Evolutionary conservation across 148 eudicot genomes (phyloP).

Genomic region (Fagopyrum homotropicum): DNA sequence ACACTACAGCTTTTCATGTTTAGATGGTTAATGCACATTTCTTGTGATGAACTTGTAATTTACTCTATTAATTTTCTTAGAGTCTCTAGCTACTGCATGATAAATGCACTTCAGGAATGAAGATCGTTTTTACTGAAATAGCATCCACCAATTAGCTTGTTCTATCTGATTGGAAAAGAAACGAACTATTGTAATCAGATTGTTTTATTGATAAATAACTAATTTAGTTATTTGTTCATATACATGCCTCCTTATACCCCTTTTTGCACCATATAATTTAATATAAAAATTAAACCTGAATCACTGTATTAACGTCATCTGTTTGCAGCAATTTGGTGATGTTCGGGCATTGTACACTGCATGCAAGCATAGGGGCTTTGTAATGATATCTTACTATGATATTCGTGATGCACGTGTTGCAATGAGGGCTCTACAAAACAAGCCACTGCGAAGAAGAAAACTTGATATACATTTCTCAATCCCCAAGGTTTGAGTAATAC

Average conservation of each 20-base stretch:
- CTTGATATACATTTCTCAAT: constrained; percentile 95
- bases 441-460: constrained; percentile 75
- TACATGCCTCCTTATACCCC: neutral
- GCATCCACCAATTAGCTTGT: neutral
- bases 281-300: neutral
- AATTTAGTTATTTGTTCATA: neutral
- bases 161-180: neutral
- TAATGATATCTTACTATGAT: constrained; percentile 95
- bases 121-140: constrained; percentile 1
- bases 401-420: constrained; percentile 93
- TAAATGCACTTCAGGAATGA: neutral
- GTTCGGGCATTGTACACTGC: constrained; percentile 85
- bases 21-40: neutral
- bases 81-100: neutral
- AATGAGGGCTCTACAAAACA: constrained; percentile 76
- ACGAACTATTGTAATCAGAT: neutral
- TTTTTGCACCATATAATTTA: neutral
- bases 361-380: constrained; percentile 95
- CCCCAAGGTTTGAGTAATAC: constrained; percentile 56
- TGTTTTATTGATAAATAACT: neutral
- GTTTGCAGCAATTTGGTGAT: constrained; percentile 89
- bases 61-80: neutral
- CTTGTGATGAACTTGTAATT: neutral
- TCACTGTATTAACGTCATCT: neutral
- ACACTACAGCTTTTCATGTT: neutral